Percentiles rank a stretch among this genome's conserved stretches.
Evolutionary conservation across 768 basidiomycete species (phyloP).

Genomic region (Rhodotorula diobovata): DNA sequence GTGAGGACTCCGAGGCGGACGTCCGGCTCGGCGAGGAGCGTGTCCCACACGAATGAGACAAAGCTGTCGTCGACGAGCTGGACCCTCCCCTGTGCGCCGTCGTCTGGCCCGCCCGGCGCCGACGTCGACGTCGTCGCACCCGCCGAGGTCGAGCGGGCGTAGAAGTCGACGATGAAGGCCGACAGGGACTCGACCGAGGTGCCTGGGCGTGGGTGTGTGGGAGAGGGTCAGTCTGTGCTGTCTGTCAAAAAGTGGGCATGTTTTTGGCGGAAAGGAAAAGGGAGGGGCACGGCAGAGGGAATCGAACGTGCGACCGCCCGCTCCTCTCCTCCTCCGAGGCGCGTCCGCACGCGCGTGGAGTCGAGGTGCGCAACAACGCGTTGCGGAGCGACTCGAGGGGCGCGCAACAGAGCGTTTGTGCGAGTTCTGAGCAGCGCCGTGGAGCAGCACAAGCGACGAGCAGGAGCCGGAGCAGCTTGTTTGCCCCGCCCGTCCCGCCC

Average conservation of each 20-base stretch:
- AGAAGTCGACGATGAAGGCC: slow-evolving; percentile 57
- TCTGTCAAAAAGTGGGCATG: not conserved
- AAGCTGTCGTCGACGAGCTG: slow-evolving; percentile 72
- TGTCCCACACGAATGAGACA: slow-evolving; percentile 73
- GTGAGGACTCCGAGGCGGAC: slow-evolving; percentile 67
- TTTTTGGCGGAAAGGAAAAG: slow-evolving; percentile 25
- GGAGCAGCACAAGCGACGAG: no score
- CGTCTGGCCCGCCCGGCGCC: slow-evolving; percentile 28
- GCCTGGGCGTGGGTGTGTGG: slow-evolving; percentile 54
- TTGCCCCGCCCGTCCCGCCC: no score
- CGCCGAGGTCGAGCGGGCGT: slow-evolving; percentile 51
- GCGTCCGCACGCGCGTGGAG: not conserved
- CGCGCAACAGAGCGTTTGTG: not conserved
- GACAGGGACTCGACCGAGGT: slow-evolving; percentile 61
- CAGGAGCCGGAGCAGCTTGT: no score
- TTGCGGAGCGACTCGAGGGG: not conserved
- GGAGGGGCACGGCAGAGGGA: slow-evolving; percentile 35
- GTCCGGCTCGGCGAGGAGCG: slow-evolving; percentile 68
- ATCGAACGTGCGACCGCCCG: slow-evolving; percentile 26
- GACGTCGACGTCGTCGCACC: no score
- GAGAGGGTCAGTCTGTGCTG: no score
- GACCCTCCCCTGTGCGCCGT: slow-evolving; percentile 41
- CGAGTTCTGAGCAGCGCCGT: not conserved
- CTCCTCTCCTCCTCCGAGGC: not conserved
- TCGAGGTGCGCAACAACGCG: not conserved